Evolutionary conservation across 202 grass and related monocot genomes (phyloP), one percentile per base, ranked within the genome.

Genomic region (Digitaria exilis): DNA sequence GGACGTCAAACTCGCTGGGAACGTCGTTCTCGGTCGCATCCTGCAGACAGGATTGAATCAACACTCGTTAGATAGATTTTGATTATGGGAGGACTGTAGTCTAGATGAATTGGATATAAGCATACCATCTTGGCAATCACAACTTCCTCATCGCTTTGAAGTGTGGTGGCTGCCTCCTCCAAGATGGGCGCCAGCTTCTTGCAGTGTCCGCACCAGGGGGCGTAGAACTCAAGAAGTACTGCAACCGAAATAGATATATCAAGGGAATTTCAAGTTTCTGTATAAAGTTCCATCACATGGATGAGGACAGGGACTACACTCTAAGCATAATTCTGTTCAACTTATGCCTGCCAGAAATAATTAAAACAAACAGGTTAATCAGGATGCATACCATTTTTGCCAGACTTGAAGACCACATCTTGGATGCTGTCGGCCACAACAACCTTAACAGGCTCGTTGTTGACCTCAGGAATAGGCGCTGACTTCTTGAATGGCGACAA

Each of bases 191-290:
- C 92, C 63, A 98, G 29, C 82, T 91, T 93, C 89, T 98, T 95
- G 87, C 95, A 98, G 84, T 95, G 92, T 70, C 92, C 95, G 35
- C 92, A 98, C 95, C 95, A 98, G 58, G 92, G 92, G 9, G 95
- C 95, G 83, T 98, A 98, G 79, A 98, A 95, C 22, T 98, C 95
- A 30, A 98, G 76, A 59, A 98, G 69, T 67, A 98, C 95, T 98
- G 62, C 81, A 89, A 83, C 14, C 54, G 0, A 30, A 46, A 37
- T 58, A 15, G 5, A 72, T 18, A 65, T 60, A 78, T 65, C 39
- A 66, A 58, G n/a, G 6, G 73, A 19, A 10, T 9, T 34, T 46
- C 55, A 34, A 68, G 16, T 43, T 31, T 14, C 46, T 22, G 51
- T 4, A n/a, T 6, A 28, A 51, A 42, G 31, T 22, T n/a, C 48